Percentiles rank a stretch among this genome's conserved stretches.
phyloP scores from a whole-genome alignment of 2,329 filamentous ascomycete genomes.

The Calonectria multiphialidica region DNA sequence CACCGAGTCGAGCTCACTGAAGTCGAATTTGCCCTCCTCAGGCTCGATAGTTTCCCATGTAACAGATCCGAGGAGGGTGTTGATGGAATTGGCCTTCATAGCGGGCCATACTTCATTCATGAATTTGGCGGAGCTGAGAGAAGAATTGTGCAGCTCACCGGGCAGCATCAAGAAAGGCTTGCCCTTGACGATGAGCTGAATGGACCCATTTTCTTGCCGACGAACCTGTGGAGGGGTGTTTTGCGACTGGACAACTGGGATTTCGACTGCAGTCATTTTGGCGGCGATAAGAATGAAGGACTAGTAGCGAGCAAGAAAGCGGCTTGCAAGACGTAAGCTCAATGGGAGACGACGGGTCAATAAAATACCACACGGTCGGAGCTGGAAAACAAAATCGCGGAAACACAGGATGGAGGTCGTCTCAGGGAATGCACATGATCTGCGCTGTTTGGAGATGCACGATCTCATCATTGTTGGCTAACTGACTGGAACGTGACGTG shows the following conservation, averaged over 20 bases:
- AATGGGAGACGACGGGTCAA: background rate
- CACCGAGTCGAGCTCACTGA: slow-evolving; percentile 49
- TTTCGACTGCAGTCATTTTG: slow-evolving; percentile 30
- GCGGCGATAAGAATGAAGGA: background rate
- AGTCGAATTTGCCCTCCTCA: slow-evolving; percentile 49
- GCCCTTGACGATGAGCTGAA: slow-evolving; percentile 51
- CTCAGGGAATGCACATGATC: background rate
- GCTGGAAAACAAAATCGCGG: background rate
- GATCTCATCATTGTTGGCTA: background rate
- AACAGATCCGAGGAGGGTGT: slow-evolving; percentile 52
- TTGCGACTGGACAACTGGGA: background rate
- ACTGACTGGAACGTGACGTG: background rate
- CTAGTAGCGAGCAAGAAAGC: background rate
- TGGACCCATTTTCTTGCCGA: slow-evolving; percentile 42
- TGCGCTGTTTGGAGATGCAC: background rate
- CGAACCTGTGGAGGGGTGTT: slow-evolving; percentile 30
- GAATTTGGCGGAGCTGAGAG: slow-evolving; percentile 47
- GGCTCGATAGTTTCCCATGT: slow-evolving; percentile 54
- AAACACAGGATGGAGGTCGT: background rate
- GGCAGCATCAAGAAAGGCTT: slow-evolving; percentile 52
- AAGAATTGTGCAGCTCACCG: slow-evolving; percentile 53
- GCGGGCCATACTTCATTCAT: slow-evolving; percentile 47
- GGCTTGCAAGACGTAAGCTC: background rate
- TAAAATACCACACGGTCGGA: slow-evolving; percentile 9
- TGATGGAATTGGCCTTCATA: slow-evolving; percentile 50